phyloP scores from a whole-genome alignment of 1,139 yeast species.

The Petasospora fabianii region DNA sequence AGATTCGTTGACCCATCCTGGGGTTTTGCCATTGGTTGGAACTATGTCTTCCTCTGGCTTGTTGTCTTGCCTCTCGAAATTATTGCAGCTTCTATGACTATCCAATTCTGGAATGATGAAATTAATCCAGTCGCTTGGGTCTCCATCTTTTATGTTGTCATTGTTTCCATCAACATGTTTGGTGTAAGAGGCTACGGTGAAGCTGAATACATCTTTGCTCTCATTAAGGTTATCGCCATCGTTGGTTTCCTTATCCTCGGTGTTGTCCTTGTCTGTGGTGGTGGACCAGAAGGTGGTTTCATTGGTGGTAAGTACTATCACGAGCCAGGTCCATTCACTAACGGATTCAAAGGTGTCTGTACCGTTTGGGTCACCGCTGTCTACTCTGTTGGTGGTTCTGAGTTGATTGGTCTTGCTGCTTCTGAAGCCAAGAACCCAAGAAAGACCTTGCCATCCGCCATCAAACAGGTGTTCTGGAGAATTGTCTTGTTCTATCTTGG shows the following conservation, averaged over 20 bases:
- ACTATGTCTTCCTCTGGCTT: slow-evolving; percentile 25
- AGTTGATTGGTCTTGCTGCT: slow-evolving; percentile 80
- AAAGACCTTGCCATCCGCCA: slow-evolving; percentile 66
- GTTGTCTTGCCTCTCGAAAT: slow-evolving; percentile 23
- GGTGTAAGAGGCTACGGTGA: slow-evolving; percentile 55
- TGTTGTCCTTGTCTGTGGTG: slow-evolving; percentile 24
- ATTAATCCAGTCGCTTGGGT: slow-evolving; percentile 26
- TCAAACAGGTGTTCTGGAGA: slow-evolving; percentile 74
- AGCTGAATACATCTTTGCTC: slow-evolving; percentile 27
- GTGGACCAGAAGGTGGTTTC: slow-evolving; percentile 25
- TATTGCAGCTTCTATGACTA: slow-evolving; percentile 25
- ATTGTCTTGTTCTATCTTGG: slow-evolving; percentile 56
- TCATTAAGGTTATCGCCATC: slow-evolving; percentile 22
- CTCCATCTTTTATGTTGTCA: slow-evolving; percentile 22
- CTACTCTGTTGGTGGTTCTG: slow-evolving; percentile 46
- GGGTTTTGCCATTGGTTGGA: slow-evolving; percentile 27
- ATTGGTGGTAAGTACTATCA: slow-evolving; percentile 29
- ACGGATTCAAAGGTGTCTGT: slow-evolving; percentile 26
- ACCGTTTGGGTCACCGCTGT: slow-evolving; percentile 26
- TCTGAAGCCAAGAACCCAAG: slow-evolving; percentile 83
- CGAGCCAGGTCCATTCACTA: slow-evolving; percentile 31
- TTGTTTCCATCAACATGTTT: slow-evolving; percentile 22
- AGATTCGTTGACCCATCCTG: slow-evolving; percentile 25
- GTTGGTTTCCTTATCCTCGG: slow-evolving; percentile 24
- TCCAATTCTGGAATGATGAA: slow-evolving; percentile 21